These are phyloP conservation scores for Aspergillus vadensis DNA, from an alignment of 2,329 filamentous ascomycete species.

Conservation along the genomic window DNA sequence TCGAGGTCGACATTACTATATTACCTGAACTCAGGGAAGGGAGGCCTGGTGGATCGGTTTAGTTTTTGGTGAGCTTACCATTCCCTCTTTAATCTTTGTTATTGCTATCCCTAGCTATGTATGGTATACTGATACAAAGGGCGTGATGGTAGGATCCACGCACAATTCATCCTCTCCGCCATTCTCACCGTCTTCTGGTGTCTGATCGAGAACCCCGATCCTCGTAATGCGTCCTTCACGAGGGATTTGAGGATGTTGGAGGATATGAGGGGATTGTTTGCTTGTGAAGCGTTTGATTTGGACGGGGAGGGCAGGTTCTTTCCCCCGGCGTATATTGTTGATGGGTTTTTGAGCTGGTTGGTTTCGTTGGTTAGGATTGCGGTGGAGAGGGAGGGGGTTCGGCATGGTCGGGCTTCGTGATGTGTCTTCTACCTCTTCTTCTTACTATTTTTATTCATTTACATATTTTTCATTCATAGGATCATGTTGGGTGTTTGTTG, in stretches of 20 bases:
- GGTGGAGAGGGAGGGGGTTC: neutral
- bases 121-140: neutral
- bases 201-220: neutral
- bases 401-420: neutral
- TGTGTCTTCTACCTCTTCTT: too few species aligned
- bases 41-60: neutral
- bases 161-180: constrained; percentile 8
- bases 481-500: too few species aligned
- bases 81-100: too few species aligned
- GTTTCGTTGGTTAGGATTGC: neutral
- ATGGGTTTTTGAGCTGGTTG: neutral
- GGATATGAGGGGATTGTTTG: constrained; percentile 1
- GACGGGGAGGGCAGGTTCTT: neutral
- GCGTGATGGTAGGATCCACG: constrained; percentile 4
- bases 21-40: neutral
- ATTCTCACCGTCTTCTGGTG: constrained; percentile 7
- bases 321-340: neutral
- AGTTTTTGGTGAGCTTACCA: constrained; percentile 9
- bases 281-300: neutral
- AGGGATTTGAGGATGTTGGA: constrained; percentile 6
- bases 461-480: too few species aligned
- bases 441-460: too few species aligned
- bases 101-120: neutral
- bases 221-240: neutral
- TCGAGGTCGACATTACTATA: constrained; percentile 28